Evolutionary conservation across 106 monocot genomes (phyloP), one percentile per base, ranked within the genome.

Genomic region (Dendrobium chrysotoxum): DNA sequence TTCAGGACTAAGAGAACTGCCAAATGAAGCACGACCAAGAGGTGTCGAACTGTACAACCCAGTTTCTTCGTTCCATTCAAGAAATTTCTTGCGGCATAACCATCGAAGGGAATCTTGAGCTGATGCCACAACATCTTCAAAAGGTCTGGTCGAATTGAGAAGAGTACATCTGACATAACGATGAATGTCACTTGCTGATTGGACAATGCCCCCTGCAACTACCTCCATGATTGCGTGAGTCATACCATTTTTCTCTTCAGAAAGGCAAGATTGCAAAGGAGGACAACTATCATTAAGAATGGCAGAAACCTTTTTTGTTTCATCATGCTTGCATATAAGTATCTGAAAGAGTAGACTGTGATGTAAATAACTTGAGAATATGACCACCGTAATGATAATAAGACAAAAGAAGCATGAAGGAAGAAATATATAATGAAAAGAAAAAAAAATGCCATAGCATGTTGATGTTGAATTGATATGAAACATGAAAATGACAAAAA

Each of bases 191-290:
- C 67, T 91, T 81, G 99, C 93, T 54, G 93, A 93, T 85, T 99
- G 99, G 66, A 99, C 99, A 81, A 95, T 93, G 15, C 99, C 99
- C 80, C 99, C 94, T 86, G 99, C 87, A 83, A 99, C 95, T 81
- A 99, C 99, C 83, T 99, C 99, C 87, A 99, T 85, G 67, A 99
- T 95, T 42, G 99, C 95, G 86, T 99, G 99, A 82, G 91, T 93
- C 99, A 99, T 99, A 73, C 99, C 99, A 90, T 99, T 99, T 93
- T 95, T 95, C 83, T 93, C 95, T 81, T 99, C 99, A 38, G 99
- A 91, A 31, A 99, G 95, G 80, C 99, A 99, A 55, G 99, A 99
- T 82, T 99, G 91, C 82, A 99, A 85, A 7, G 99, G 91, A 23
- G 99, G 91, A 47, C 95, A 99, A 79, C 90, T 86, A 76, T 88